Evolutionary conservation across 2,329 filamentous ascomycete genomes (phyloP).

Genomic region (Fusarium guadeloupense): DNA sequence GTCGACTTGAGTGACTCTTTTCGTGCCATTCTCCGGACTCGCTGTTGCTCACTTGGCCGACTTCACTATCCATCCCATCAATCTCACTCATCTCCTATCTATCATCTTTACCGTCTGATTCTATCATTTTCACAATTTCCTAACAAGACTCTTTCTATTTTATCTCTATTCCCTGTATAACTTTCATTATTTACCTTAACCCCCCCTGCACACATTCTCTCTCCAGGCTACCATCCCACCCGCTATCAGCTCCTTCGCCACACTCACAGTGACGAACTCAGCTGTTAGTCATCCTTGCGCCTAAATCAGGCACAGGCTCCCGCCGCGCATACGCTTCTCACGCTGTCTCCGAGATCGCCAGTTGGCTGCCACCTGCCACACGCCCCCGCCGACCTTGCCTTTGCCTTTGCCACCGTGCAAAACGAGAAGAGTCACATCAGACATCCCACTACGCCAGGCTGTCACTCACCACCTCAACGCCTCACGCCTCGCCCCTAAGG

Average conservation of each 20-base stretch:
- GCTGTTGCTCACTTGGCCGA: constrained; percentile 42
- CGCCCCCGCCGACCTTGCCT: constrained; percentile 44
- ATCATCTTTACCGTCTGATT: constrained; percentile 26
- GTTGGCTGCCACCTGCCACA: constrained; percentile 45
- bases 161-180: constrained; percentile 21
- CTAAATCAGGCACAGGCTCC: constrained; percentile 39
- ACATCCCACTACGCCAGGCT: constrained; percentile 42
- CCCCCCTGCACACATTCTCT: constrained; percentile 20
- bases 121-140: constrained; percentile 12
- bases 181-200: constrained; percentile 11
- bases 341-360: constrained; percentile 53
- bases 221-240: constrained; percentile 36
- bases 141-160: constrained; percentile 17
- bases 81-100: constrained; percentile 21
- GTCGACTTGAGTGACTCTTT: constrained; percentile 37
- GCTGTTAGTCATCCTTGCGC: constrained; percentile 40
- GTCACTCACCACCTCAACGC: constrained; percentile 39
- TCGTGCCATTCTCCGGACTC: constrained; percentile 42
- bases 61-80: not conserved
- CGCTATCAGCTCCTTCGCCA: constrained; percentile 40
- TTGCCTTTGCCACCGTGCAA: constrained; percentile 50
- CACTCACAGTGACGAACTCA: constrained; percentile 36
- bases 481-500: constrained; percentile 48
- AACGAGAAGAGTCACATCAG: constrained; percentile 52
- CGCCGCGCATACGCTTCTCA: constrained; percentile 46